phyloP scores from a whole-genome alignment of 1,284 basidiomycete species.

The Trametes hirsuta region DNA sequence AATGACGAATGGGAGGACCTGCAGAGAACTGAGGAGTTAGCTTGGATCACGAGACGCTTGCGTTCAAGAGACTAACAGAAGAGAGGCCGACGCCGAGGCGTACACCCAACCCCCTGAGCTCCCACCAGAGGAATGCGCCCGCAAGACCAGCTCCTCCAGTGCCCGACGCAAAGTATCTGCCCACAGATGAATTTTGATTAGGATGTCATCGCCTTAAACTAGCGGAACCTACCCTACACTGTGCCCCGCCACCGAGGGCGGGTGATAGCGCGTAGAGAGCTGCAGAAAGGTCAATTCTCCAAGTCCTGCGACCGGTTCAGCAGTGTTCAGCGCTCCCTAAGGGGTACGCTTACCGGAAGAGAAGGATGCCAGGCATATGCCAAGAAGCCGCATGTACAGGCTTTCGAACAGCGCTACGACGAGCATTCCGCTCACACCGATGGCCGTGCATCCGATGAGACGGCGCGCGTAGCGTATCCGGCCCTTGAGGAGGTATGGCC shows the following conservation, averaged over 20 bases:
- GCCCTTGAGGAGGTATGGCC: slow-evolving; percentile 90
- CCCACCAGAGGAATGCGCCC: slow-evolving; percentile 96
- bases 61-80: slow-evolving; percentile 49
- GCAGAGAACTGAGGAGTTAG: not conserved
- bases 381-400: slow-evolving; percentile 75
- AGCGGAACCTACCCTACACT: slow-evolving; percentile 60
- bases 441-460: slow-evolving; percentile 72
- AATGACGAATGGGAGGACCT: slow-evolving; percentile 81
- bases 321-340: not conserved
- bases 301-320: slow-evolving; percentile 54
- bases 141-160: slow-evolving; percentile 94
- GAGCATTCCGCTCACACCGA: slow-evolving; percentile 83
- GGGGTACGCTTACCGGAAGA: slow-evolving; percentile 66
- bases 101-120: slow-evolving; percentile 86
- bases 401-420: slow-evolving; percentile 81
- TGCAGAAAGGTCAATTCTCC: slow-evolving; percentile 97
- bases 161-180: slow-evolving; percentile 85
- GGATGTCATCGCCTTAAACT: not conserved
- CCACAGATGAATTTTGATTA: not conserved
- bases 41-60: not conserved
- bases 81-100: slow-evolving; percentile 82
- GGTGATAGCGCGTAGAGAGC: slow-evolving; percentile 83
- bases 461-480: slow-evolving; percentile 78
- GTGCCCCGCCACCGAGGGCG: slow-evolving; percentile 69
- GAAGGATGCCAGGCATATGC: slow-evolving; percentile 90